Percentiles rank a stretch among this genome's conserved stretches.
Conservation (phyloP, 148 eudicot species). For the Polygonum aviculare region DNA sequence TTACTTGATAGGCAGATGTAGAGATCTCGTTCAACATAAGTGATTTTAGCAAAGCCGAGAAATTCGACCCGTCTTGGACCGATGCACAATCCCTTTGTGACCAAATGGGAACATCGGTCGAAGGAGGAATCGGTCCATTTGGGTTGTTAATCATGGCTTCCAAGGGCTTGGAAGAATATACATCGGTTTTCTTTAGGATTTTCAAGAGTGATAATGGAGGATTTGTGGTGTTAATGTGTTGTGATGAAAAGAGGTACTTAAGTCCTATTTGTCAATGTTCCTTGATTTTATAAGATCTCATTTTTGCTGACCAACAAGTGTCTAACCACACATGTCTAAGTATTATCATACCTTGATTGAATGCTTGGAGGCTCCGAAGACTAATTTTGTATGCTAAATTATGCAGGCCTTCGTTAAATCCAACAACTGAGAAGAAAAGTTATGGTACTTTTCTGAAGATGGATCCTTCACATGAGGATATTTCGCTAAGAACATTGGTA, state of each 20-base stretch:
- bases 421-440: conserved; percentile 30
- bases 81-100: conserved; percentile 47
- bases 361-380: no score
- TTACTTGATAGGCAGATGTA: conserved; percentile 46
- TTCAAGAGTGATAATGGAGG: conserved; percentile 17
- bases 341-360: no score
- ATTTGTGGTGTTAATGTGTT: conserved; percentile 29
- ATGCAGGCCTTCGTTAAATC: conserved; percentile 37
- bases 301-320: no score
- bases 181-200: conserved; percentile 30
- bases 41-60: conserved; percentile 34
- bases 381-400: not conserved
- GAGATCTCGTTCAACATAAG: conserved; percentile 38
- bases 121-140: conserved; percentile 29
- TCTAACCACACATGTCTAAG: no score
- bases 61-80: conserved; percentile 34
- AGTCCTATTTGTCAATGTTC: not conserved
- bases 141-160: conserved; percentile 30
- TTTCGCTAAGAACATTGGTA: conserved; percentile 45
- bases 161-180: conserved; percentile 25
- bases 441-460: conserved; percentile 49
- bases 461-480: conserved; percentile 36
- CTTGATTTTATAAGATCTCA: not conserved
- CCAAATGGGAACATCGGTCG: conserved; percentile 22
- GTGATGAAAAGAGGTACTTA: conserved; percentile 28